phyloP scores from a whole-genome alignment of 169 alveolate genomes.

The Cryptosporidium parvum region DNA sequence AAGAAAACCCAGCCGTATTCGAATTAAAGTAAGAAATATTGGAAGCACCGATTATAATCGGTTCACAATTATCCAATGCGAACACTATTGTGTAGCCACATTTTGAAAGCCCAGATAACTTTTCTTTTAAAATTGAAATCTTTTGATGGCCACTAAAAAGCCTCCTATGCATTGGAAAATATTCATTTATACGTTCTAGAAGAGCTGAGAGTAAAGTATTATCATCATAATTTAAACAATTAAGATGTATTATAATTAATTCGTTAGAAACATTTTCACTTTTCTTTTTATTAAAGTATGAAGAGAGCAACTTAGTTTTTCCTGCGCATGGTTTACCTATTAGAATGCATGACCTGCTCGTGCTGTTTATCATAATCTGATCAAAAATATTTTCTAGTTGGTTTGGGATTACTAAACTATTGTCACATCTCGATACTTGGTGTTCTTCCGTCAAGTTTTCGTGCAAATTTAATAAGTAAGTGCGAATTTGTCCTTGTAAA shows the following conservation, averaged over 20 bases:
- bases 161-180: slow-evolving; percentile 61
- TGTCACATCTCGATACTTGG: background rate
- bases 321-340: slow-evolving; percentile 61
- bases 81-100: slow-evolving; percentile 50
- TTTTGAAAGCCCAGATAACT: slow-evolving; percentile 43
- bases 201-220: slow-evolving; percentile 24
- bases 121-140: slow-evolving; percentile 48
- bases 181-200: slow-evolving; percentile 52
- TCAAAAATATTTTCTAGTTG: slow-evolving; percentile 24
- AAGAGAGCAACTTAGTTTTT: slow-evolving; percentile 24
- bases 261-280: background rate
- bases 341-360: slow-evolving; percentile 63
- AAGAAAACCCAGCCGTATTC: slow-evolving; percentile 10
- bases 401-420: background rate
- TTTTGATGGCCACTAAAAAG: slow-evolving; percentile 66
- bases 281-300: slow-evolving; percentile 45
- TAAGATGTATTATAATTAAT: slow-evolving; percentile 33
- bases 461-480: background rate
- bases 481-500: slow-evolving; percentile 38
- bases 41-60: slow-evolving; percentile 24
- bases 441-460: background rate
- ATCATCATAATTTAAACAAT: slow-evolving; percentile 69
- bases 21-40: slow-evolving; percentile 9
- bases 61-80: slow-evolving; percentile 53
- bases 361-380: slow-evolving; percentile 21